phyloP scores from a whole-genome alignment of 148 eudicot species.

The Selenicereus undatus region DNA sequence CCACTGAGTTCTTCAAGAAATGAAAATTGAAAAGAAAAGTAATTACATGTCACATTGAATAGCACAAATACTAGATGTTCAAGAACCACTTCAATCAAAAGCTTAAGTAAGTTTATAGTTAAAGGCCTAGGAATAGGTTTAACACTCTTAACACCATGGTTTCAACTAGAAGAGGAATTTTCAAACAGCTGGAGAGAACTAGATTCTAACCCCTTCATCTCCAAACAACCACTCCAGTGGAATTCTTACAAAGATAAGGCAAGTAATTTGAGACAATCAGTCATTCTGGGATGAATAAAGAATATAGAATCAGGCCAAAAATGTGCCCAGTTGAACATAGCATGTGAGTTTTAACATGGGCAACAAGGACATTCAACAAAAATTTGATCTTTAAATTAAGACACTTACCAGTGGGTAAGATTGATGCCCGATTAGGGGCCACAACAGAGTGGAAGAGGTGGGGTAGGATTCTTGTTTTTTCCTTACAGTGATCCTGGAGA shows the following conservation, averaged over 20 bases:
- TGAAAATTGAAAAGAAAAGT: too few relatives aligned
- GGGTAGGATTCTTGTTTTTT: background rate
- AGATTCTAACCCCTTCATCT: background rate
- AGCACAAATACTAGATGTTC: background rate
- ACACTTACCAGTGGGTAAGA: background rate
- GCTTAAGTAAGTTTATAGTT: too few relatives aligned
- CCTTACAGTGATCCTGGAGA: background rate
- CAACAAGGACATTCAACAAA: background rate
- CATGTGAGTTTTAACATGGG: background rate
- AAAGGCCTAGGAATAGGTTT: too few relatives aligned
- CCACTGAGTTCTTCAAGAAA: background rate
- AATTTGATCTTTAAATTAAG: background rate
- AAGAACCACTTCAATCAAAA: too few relatives aligned
- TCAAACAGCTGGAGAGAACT: background rate
- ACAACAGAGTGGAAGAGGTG: background rate
- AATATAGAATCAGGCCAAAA: background rate
- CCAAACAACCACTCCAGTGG: background rate
- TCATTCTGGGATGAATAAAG: background rate
- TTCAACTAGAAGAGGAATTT: background rate
- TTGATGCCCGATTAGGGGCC: background rate
- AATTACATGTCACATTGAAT: too few relatives aligned
- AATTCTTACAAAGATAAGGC: background rate
- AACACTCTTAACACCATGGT: background rate
- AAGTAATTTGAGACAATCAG: background rate
- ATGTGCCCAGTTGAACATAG: background rate